Percentiles rank a stretch among this genome's conserved stretches.
Conservation (phyloP, 225 moss, liverwort and hornwort genomes). For the Ulota crispa region DNA sequence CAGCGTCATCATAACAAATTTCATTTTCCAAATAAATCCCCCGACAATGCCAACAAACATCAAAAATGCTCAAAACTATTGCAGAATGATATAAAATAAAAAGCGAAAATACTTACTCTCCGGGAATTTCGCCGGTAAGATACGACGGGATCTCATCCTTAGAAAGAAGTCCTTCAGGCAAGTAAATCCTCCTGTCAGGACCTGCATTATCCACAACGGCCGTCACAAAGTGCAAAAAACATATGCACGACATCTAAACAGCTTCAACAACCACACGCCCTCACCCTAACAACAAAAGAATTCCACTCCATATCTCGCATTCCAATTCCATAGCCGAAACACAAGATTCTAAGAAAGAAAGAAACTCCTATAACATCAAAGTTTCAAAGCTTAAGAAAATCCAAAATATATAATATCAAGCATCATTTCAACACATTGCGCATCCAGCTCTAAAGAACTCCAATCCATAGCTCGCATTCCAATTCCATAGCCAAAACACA, state of each 20-base stretch:
- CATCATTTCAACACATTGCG: neutral
- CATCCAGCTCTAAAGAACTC: too few relatives aligned
- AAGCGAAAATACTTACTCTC: constrained; percentile 45
- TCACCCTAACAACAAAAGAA: neutral
- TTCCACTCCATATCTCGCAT: neutral
- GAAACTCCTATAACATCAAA: neutral
- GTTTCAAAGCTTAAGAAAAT: neutral
- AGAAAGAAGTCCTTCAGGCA: constrained; percentile 79
- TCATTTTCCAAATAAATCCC: neutral
- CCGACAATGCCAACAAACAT: accelerated
- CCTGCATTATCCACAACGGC: constrained; percentile 28
- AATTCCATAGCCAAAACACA: too few relatives aligned
- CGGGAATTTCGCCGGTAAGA: constrained; percentile 69
- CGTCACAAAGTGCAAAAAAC: neutral
- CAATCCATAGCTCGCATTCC: too few relatives aligned
- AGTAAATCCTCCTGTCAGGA: constrained; percentile 69
- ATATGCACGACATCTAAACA: too few relatives aligned
- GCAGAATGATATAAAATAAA: too few relatives aligned
- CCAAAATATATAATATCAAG: neutral
- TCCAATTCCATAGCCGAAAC: neutral
- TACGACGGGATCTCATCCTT: constrained; percentile 70
- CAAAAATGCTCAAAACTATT: neutral
- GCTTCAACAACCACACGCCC: neutral
- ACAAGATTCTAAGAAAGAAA: neutral
- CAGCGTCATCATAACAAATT: neutral